Evolutionary conservation across 352 stramenopile genomes (phyloP), one percentile per base, ranked within the genome.

Genomic region (Globisporangium cystogenes): DNA sequence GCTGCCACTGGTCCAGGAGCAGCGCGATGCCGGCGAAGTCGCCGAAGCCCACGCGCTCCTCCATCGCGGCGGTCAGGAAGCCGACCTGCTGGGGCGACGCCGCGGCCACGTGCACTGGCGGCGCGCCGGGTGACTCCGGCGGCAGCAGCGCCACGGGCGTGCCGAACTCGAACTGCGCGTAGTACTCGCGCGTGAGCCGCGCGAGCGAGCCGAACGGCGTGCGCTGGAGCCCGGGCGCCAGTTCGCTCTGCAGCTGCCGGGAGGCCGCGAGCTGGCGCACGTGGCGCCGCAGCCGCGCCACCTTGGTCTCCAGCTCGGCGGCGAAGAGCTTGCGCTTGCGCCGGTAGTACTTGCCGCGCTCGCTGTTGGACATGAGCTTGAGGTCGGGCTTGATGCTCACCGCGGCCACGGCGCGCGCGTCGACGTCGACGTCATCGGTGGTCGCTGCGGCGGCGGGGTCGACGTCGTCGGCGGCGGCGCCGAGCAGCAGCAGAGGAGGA

Each of bases 311-410:
- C 11, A 87, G 53, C 6, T 70, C 48, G 31, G 61, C 59, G 7
- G 71, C 57, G 59, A 84, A 86, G 45, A 65, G 53, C 50, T 84
- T 82, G 27, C 74, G 65, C 45, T 68, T 64, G 29, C 63, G 69
- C 37, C 76, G 74, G 55, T 87, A 86, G 21, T 83, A 77, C 57
- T 87, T 87, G 20, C 72, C 70, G 3, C 76, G 73, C 50, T 87
- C 76, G 52, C 76, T 87, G 52, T 83, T 86, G 52, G 55, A 70
- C 75, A 86, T 82, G 55, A 58, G 29, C 56, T 75, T 74, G 42
- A 80, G 53, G 53, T 72, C 59, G 44, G 66, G 46, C 35, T 59
- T 61, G 48, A 63, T 63, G 40, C 11, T 52, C 48, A 56, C 24
- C 48, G 31, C 18, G 6, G 49, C 20, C n/a, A 26, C 20, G 11